These are phyloP conservation scores for Aureobasidium sp. DNA, from an alignment of 2,329 filamentous ascomycete species.

Conservation along the genomic window DNA sequence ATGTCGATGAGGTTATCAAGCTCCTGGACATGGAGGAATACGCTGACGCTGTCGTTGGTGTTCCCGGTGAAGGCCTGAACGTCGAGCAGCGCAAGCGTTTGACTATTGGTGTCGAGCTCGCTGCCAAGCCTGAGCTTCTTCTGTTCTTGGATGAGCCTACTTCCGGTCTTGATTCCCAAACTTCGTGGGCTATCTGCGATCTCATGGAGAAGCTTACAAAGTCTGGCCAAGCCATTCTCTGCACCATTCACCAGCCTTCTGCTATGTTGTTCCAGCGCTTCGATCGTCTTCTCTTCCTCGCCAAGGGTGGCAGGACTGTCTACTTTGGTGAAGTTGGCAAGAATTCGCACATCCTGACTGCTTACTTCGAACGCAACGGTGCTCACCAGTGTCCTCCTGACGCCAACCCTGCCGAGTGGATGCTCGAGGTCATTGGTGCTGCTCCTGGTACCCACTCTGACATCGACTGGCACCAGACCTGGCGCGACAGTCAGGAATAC, in stretches of 20 bases:
- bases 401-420: conserved; percentile 79
- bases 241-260: conserved; percentile 95
- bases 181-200: conserved; percentile 85
- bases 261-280: conserved; percentile 92
- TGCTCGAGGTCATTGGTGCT: conserved; percentile 54
- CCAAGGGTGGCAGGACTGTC: conserved; percentile 67
- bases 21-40: conserved; percentile 85
- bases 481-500: conserved; percentile 39
- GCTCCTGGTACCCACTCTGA: conserved; percentile 44
- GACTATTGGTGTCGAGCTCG: conserved; percentile 93
- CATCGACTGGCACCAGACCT: conserved; percentile 43
- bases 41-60: conserved; percentile 83
- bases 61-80: conserved; percentile 78
- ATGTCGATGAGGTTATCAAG: conserved; percentile 86
- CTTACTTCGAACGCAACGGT: conserved; percentile 71
- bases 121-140: conserved; percentile 80
- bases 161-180: conserved; percentile 76
- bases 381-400: conserved; percentile 56
- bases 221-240: conserved; percentile 86
- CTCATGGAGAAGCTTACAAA: conserved; percentile 84
- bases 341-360: conserved; percentile 59
- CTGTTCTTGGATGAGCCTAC: conserved; percentile 91
- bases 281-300: conserved; percentile 71
- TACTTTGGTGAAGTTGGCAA: conserved; percentile 76
- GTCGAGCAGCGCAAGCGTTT: conserved; percentile 64